phyloP scores from a whole-genome alignment of 2,329 filamentous ascomycete genomes.

The Penicillium sp. region DNA sequence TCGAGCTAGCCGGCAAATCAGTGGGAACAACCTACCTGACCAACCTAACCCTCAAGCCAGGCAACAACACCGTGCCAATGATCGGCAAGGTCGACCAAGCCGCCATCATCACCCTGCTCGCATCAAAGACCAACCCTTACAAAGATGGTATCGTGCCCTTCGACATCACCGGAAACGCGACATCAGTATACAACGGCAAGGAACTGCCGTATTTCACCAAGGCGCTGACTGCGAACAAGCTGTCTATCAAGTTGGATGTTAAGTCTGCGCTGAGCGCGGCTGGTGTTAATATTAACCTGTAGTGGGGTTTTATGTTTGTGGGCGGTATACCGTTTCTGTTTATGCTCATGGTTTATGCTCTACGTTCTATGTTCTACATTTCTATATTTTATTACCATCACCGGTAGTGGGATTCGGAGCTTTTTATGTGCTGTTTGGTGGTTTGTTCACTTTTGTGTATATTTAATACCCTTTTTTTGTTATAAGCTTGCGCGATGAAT shows the following conservation, averaged over 20 bases:
- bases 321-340: not conserved
- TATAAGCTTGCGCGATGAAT: not conserved
- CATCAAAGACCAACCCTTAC: conserved; percentile 36
- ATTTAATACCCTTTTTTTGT: conserved; percentile 8
- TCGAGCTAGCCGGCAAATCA: conserved; percentile 48
- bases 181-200: conserved; percentile 48
- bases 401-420: not conserved
- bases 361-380: not conserved
- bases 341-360: not conserved
- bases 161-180: conserved; percentile 51
- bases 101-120: conserved; percentile 32
- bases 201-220: conserved; percentile 55
- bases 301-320: not conserved
- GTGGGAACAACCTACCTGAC: conserved; percentile 54
- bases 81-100: conserved; percentile 49
- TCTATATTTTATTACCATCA: not conserved
- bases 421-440: not conserved
- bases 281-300: conserved; percentile 3
- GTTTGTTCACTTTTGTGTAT: not conserved
- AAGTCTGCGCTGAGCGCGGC: conserved; percentile 31
- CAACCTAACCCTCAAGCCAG: conserved; percentile 55
- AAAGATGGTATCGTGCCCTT: conserved; percentile 53
- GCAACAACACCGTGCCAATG: conserved; percentile 55
- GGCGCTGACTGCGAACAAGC: conserved; percentile 49
- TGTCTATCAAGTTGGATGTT: conserved; percentile 50